Evolutionary conservation across 2,329 filamentous ascomycete genomes (phyloP).

Genomic region (Phoma sp.): DNA sequence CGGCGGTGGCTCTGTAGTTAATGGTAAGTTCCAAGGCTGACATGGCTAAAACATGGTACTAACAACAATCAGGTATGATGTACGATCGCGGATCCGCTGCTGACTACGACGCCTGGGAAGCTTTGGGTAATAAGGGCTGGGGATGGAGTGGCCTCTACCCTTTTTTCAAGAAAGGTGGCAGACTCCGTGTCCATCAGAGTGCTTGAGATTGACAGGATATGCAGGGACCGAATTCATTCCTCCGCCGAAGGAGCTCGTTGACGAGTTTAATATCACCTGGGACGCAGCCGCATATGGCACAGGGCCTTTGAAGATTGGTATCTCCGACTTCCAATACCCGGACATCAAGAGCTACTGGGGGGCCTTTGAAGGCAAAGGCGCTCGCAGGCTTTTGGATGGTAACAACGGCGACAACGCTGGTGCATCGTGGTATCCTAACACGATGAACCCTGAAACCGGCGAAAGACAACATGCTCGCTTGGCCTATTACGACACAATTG

Average conservation of each 20-base stretch:
- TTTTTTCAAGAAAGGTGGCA: slow-evolving; percentile 35
- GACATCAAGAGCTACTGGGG: slow-evolving; percentile 33
- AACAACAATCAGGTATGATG: slow-evolving; percentile 36
- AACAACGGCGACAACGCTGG: slow-evolving; percentile 40
- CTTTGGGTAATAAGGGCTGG: slow-evolving; percentile 66
- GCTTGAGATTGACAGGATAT: not conserved
- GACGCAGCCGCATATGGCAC: slow-evolving; percentile 31
- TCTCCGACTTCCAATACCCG: slow-evolving; percentile 36
- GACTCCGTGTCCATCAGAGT: not conserved
- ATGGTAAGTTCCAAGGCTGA: slow-evolving; percentile 28
- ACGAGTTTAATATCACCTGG: slow-evolving; percentile 33
- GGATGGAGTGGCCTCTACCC: slow-evolving; percentile 57
- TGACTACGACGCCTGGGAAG: slow-evolving; percentile 61
- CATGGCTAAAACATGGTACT: not conserved
- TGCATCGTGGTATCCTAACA: slow-evolving; percentile 46
- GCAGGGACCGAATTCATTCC: slow-evolving; percentile 28
- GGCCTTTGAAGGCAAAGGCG: slow-evolving; percentile 32
- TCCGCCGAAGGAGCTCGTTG: slow-evolving; percentile 21
- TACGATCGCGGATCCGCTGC: slow-evolving; percentile 44
- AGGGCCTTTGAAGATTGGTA: slow-evolving; percentile 36
- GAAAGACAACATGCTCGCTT: slow-evolving; percentile 41
- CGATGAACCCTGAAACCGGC: slow-evolving; percentile 40
- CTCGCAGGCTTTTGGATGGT: slow-evolving; percentile 25
- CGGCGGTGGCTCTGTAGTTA: slow-evolving; percentile 34
- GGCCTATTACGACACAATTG: slow-evolving; percentile 38